phyloP scores from a whole-genome alignment of 2,329 filamentous ascomycete species.

The Diplodia sapinea region DNA sequence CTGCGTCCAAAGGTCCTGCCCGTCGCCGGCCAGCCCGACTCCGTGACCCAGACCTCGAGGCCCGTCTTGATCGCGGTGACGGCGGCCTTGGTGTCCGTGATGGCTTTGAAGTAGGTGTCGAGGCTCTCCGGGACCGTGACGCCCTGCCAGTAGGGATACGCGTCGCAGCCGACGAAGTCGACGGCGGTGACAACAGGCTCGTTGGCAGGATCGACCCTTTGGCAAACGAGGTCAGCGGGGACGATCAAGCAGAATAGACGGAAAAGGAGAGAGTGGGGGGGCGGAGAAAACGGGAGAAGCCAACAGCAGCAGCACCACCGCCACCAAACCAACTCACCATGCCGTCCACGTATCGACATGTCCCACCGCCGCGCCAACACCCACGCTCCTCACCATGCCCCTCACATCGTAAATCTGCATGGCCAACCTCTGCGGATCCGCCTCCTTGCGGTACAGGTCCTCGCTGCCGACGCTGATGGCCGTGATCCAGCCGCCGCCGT shows the following conservation, averaged over 20 bases:
- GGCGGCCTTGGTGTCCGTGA: conserved; percentile 41
- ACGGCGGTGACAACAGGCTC: conserved; percentile 44
- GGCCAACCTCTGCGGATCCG: conserved; percentile 27
- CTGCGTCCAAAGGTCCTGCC: conserved; percentile 28
- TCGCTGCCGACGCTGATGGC: conserved; percentile 48
- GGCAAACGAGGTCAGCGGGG: conserved; percentile 70
- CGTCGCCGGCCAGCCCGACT: conserved; percentile 33
- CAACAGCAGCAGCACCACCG: too few species aligned
- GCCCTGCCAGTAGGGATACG: conserved; percentile 47
- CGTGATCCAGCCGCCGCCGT: conserved; percentile 45
- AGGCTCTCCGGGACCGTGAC: conserved; percentile 42
- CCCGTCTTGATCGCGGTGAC: conserved; percentile 39
- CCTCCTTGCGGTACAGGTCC: conserved; percentile 65
- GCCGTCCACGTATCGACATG: conserved; percentile 49
- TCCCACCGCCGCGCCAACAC: conserved; percentile 36
- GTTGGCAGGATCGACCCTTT: conserved; percentile 58
- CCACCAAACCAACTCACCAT: conserved; percentile 39
- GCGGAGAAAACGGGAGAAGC: conserved; percentile 37
- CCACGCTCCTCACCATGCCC: conserved; percentile 33
- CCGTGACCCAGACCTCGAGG: conserved; percentile 46
- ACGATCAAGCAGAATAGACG: background rate
- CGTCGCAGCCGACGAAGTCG: conserved; percentile 48
- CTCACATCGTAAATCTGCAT: conserved; percentile 42
- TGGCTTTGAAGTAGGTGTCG: conserved; percentile 40
- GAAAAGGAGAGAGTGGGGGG: conserved; percentile 40